phyloP scores from a whole-genome alignment of 768 basidiomycete genomes.

The Suillus paluster region DNA sequence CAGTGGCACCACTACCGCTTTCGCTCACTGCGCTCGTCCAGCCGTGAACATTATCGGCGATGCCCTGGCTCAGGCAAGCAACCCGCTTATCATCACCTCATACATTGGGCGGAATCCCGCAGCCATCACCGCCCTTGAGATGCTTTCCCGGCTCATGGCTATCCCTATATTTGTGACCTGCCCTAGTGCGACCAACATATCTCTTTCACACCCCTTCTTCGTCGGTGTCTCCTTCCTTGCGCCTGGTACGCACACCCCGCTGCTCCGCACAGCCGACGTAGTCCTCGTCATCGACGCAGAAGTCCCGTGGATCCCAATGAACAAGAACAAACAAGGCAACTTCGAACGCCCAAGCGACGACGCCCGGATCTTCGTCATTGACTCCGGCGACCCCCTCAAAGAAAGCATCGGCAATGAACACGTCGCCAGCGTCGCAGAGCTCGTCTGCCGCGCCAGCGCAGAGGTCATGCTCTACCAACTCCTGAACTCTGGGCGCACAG shows the following conservation, averaged over 20 bases:
- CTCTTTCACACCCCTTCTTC: constrained; percentile 59
- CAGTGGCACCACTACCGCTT: too few relatives aligned
- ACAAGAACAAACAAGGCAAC: constrained; percentile 39
- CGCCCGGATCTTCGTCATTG: constrained; percentile 62
- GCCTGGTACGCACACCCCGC: constrained; percentile 47
- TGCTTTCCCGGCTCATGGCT: constrained; percentile 53
- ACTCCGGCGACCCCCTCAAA: constrained; percentile 66
- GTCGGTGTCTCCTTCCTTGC: constrained; percentile 56
- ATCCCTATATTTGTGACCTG: constrained; percentile 60
- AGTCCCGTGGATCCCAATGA: constrained; percentile 64
- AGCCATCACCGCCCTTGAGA: constrained; percentile 49
- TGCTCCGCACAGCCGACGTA: constrained; percentile 60
- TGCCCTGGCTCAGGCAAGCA: constrained; percentile 53
- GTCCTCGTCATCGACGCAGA: constrained; percentile 69
- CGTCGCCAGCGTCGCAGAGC: constrained; percentile 50
- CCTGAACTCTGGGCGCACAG: constrained; percentile 28
- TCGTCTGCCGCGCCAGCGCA: constrained; percentile 62
- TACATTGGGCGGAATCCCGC: constrained; percentile 58
- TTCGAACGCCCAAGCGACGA: constrained; percentile 40
- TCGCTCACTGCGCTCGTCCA: constrained; percentile 7
- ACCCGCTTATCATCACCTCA: constrained; percentile 69
- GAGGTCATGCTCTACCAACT: constrained; percentile 57
- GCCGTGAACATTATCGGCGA: constrained; percentile 45
- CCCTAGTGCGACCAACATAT: constrained; percentile 54
- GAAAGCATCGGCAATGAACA: constrained; percentile 51